Percentiles rank a stretch among this genome's conserved stretches.
These are phyloP conservation scores for Aspergillus diversus DNA, from an alignment of 495 filamentous ascomycete species.

Conservation along the genomic window DNA sequence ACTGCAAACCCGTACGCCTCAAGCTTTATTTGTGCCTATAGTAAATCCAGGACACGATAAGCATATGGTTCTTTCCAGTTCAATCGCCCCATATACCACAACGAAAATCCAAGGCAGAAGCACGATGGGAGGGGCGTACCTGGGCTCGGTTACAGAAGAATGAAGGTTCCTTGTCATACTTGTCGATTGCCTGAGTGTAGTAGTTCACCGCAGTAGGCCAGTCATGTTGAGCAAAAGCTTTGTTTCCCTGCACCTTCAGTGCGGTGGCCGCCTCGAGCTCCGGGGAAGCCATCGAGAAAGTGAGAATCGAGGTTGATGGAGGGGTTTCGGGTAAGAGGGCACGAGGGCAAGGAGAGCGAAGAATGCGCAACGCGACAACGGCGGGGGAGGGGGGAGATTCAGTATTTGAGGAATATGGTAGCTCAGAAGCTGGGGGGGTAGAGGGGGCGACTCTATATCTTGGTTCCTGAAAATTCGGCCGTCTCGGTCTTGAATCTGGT, in stretches of 20 bases:
- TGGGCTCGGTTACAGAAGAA: conserved; percentile 95
- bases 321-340: conserved; percentile 33
- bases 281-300: conserved; percentile 46
- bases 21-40: conserved; percentile 88
- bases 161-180: conserved; percentile 80
- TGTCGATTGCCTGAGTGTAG: conserved; percentile 88
- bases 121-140: conserved; percentile 51
- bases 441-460: neutral
- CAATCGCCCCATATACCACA: too few relatives aligned
- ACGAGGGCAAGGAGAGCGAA: conserved; percentile 37
- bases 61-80: conserved; percentile 7
- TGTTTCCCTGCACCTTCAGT: conserved; percentile 92
- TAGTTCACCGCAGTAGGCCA: conserved; percentile 84
- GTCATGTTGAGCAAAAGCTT: conserved; percentile 84
- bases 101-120: neutral
- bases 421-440: conserved; percentile 5
- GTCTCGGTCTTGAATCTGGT: conserved; percentile 7
- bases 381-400: neutral
- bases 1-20: conserved; percentile 94
- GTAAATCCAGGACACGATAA: conserved; percentile 21
- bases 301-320: conserved; percentile 16
- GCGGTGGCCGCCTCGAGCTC: conserved; percentile 71
- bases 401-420: neutral
- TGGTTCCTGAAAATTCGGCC: conserved; percentile 1
- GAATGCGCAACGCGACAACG: conserved; percentile 11